Percentiles rank a stretch among this genome's conserved stretches.
phyloP scores from a whole-genome alignment of 1,139 yeast genomes.

The Lodderomyces jiufengensis region DNA sequence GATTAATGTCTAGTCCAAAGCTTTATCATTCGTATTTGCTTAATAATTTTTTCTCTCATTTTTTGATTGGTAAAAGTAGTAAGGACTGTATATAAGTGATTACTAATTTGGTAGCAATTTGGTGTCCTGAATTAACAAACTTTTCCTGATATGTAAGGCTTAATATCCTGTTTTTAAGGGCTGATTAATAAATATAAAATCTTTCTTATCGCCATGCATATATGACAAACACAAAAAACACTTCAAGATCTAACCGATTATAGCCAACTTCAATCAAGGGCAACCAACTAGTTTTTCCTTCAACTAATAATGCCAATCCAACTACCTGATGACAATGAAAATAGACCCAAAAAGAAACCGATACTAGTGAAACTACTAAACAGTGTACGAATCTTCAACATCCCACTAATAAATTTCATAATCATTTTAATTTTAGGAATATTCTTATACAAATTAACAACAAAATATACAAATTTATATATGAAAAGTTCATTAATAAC shows the following conservation, averaged over 20 bases:
- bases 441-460: conserved; percentile 50
- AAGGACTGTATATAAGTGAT: too few relatives aligned
- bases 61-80: conserved; percentile 14
- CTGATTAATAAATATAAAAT: too few relatives aligned
- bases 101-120: too few relatives aligned
- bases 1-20: too few relatives aligned
- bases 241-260: too few relatives aligned
- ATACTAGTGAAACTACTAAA: conserved; percentile 28
- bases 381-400: conserved; percentile 32
- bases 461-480: conserved; percentile 62
- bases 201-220: too few relatives aligned
- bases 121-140: too few relatives aligned
- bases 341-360: conserved; percentile 5
- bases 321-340: conserved; percentile 14
- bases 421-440: conserved; percentile 48
- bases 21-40: background rate
- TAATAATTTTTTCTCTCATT: conserved; percentile 7
- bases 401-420: conserved; percentile 53
- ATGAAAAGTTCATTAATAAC: conserved; percentile 66
- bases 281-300: too few relatives aligned
- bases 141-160: too few relatives aligned
- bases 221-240: too few relatives aligned
- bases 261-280: too few relatives aligned
- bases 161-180: too few relatives aligned
- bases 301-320: conserved; percentile 22